phyloP scores from a whole-genome alignment of 345 rosid genomes.

The Acer saccharum region DNA sequence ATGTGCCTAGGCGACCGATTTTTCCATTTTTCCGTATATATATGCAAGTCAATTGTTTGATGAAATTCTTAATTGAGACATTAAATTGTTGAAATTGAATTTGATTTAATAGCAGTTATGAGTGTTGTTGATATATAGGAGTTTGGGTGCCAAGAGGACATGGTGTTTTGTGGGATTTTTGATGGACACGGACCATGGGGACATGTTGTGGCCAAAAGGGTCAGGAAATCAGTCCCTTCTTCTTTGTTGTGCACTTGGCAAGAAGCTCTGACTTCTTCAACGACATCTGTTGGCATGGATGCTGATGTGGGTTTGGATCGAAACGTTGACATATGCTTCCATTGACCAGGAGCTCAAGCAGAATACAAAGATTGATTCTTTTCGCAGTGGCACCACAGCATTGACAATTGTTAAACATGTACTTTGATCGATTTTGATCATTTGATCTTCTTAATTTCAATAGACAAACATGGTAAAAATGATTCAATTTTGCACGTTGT shows the following conservation, averaged over 20 bases:
- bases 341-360: conserved; percentile 75
- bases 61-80: background rate
- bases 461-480: too few relatives aligned
- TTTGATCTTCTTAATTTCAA: background rate
- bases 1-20: too few relatives aligned
- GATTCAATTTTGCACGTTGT: background rate
- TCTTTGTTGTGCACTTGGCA: conserved; percentile 83
- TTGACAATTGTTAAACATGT: conserved; percentile 78
- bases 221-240: conserved; percentile 52
- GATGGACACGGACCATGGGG: conserved; percentile 99
- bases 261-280: conserved; percentile 39
- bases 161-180: conserved; percentile 79
- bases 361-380: conserved; percentile 60
- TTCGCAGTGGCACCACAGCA: conserved; percentile 74
- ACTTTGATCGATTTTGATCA: background rate
- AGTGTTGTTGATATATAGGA: conserved; percentile 40
- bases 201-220: conserved; percentile 66
- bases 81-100: too few relatives aligned
- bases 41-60: background rate
- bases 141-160: conserved; percentile 86
- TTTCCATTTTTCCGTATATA: too few relatives aligned
- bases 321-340: conserved; percentile 58
- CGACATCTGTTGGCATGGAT: conserved; percentile 36
- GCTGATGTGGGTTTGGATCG: conserved; percentile 30
- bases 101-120: background rate